These are phyloP conservation scores for Saturnispora ahearnii DNA, from an alignment of 805 yeast genomes.

Conservation along the genomic window DNA sequence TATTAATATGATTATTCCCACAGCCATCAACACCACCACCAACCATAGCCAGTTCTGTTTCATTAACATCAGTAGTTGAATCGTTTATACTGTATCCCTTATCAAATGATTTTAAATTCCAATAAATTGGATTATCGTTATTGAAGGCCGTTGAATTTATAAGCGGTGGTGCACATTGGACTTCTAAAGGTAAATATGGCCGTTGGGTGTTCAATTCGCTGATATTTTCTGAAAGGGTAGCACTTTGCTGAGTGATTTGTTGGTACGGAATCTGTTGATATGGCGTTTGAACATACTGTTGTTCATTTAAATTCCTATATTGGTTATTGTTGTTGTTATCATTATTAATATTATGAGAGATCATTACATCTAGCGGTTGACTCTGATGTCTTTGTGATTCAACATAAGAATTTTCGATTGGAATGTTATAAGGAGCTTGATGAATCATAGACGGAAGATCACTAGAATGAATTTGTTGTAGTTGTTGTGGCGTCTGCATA, in stretches of 20 bases:
- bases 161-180: not conserved
- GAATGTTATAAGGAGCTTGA: not conserved
- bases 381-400: not conserved
- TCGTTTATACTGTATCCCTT: not conserved
- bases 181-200: not conserved
- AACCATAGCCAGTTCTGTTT: not conserved
- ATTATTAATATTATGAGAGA: not conserved
- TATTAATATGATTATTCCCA: not conserved
- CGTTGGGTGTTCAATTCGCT: not conserved
- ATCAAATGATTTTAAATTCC: not conserved
- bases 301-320: not conserved
- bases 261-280: not conserved
- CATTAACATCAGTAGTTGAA: not conserved
- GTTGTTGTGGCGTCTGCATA: not conserved
- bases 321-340: not conserved
- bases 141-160: not conserved
- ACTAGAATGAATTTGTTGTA: not conserved
- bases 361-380: not conserved
- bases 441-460: not conserved
- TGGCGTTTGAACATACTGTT: not conserved
- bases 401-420: not conserved
- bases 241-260: not conserved
- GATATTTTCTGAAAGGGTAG: not conserved
- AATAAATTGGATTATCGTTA: not conserved
- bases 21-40: not conserved